These are phyloP conservation scores for Boechera stricta DNA, from an alignment of 345 rosid species.

Conservation along the genomic window DNA sequence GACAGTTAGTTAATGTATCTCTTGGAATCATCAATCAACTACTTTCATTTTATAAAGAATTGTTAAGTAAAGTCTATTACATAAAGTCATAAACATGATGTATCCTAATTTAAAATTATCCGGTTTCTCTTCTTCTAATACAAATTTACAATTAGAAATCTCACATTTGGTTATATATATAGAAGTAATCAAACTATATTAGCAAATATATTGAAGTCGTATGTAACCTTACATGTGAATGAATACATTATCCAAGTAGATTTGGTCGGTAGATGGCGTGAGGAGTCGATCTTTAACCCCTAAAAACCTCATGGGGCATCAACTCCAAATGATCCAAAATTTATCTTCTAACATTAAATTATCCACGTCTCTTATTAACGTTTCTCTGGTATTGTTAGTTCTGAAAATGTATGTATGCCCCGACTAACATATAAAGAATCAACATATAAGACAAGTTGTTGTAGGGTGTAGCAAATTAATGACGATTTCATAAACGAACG, in stretches of 20 bases:
- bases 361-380: neutral
- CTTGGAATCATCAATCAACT: conserved; percentile 4
- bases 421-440: neutral
- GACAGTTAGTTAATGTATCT: neutral
- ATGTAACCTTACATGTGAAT: conserved; percentile 14
- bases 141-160: neutral
- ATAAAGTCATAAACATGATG: neutral
- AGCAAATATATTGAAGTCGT: conserved; percentile 13
- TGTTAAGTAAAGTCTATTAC: neutral
- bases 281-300: conserved; percentile 18
- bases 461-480: neutral
- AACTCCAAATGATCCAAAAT: neutral
- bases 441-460: neutral
- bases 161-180: neutral
- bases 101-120: no score
- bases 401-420: neutral
- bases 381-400: neutral
- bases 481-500: neutral
- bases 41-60: neutral
- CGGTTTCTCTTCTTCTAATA: neutral
- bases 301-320: conserved; percentile 22
- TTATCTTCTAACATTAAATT: neutral
- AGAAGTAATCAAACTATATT: neutral
- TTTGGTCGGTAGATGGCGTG: conserved; percentile 26
- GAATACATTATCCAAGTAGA: conserved; percentile 13